These are phyloP conservation scores for Ustilago vetiveriae DNA, from an alignment of 1,284 basidiomycete species.

Conservation along the genomic window DNA sequence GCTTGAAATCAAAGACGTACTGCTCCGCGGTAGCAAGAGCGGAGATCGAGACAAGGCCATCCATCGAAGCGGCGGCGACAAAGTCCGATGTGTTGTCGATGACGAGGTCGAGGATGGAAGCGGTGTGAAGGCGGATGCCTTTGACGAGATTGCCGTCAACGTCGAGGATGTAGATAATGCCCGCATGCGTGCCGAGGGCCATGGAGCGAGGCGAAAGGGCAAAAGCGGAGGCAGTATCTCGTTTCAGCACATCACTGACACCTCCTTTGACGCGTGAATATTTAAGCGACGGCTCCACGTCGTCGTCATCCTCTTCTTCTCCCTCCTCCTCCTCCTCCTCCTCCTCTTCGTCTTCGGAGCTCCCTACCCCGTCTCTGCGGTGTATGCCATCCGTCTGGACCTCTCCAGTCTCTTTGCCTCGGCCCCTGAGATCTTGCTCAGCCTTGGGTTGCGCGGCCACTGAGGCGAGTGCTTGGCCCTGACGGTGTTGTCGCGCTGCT, in stretches of 20 bases:
- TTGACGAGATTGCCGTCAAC: slow-evolving; percentile 83
- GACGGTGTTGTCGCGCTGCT: neutral
- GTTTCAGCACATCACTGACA: slow-evolving; percentile 81
- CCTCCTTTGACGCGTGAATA: slow-evolving; percentile 83
- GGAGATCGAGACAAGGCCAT: slow-evolving; percentile 90
- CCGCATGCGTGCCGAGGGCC: slow-evolving; percentile 89
- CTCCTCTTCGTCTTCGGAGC: slow-evolving; percentile 15
- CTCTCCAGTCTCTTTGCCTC: neutral
- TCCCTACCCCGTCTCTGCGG: neutral
- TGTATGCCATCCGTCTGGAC: slow-evolving; percentile 2
- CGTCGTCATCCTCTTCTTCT: slow-evolving; percentile 26
- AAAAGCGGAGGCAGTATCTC: slow-evolving; percentile 73
- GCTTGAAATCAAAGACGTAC: slow-evolving; percentile 89
- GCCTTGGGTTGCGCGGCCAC: no score
- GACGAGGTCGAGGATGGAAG: slow-evolving; percentile 84
- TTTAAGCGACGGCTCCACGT: slow-evolving; percentile 75
- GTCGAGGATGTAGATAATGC: slow-evolving; percentile 87
- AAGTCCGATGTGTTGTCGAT: slow-evolving; percentile 88
- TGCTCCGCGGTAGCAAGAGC: slow-evolving; percentile 81
- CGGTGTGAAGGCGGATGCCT: slow-evolving; percentile 90
- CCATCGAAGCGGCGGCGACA: slow-evolving; percentile 90
- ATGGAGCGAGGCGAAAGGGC: slow-evolving; percentile 73
- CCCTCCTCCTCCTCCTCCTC: slow-evolving; percentile 24
- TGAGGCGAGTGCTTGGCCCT: no score
- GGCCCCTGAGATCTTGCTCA: no score